Conservation (phyloP, 306 rosid species). For the Arachis hypogaea region DNA sequence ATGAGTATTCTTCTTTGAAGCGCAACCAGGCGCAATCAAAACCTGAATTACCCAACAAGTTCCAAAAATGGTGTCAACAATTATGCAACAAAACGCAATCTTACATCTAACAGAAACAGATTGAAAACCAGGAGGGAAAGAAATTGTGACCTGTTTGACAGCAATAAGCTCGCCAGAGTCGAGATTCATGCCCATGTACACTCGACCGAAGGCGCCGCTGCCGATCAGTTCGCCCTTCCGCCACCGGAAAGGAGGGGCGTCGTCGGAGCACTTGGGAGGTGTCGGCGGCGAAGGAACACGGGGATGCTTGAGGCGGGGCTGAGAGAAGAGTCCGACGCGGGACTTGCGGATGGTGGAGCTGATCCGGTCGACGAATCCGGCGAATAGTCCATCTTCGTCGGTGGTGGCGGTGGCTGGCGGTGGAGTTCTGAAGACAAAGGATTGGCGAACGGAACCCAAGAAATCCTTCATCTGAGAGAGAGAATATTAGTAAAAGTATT, state of each 20-base stretch:
- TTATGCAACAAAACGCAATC: constrained; percentile 2
- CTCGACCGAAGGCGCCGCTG: constrained; percentile 87
- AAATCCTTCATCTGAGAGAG: constrained; percentile 65
- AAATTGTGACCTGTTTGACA: constrained; percentile 69
- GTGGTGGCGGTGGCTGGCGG: constrained; percentile 15
- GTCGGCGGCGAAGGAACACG: constrained; percentile 53
- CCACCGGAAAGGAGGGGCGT: constrained; percentile 76
- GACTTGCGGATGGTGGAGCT: constrained; percentile 82
- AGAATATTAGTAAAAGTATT: constrained; percentile 32
- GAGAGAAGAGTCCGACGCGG: constrained; percentile 56
- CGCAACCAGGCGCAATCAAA: constrained; percentile 69
- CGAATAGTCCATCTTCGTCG: constrained; percentile 55
- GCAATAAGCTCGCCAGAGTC: constrained; percentile 97
- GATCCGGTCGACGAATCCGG: constrained; percentile 72
- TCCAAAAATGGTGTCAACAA: neutral
- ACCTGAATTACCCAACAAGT: constrained; percentile 52
- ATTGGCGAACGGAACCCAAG: constrained; percentile 82
- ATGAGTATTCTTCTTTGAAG: constrained; percentile 82
- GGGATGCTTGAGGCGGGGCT: neutral
- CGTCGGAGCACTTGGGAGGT: constrained; percentile 1
- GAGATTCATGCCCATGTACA: constrained; percentile 94
- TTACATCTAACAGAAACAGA: neutral
- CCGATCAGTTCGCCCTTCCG: constrained; percentile 91
- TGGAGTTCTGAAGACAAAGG: constrained; percentile 60
- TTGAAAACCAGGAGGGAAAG: neutral